Conservation (phyloP, 2,329 filamentous ascomycete species). For the Cytospora piceicola region DNA sequence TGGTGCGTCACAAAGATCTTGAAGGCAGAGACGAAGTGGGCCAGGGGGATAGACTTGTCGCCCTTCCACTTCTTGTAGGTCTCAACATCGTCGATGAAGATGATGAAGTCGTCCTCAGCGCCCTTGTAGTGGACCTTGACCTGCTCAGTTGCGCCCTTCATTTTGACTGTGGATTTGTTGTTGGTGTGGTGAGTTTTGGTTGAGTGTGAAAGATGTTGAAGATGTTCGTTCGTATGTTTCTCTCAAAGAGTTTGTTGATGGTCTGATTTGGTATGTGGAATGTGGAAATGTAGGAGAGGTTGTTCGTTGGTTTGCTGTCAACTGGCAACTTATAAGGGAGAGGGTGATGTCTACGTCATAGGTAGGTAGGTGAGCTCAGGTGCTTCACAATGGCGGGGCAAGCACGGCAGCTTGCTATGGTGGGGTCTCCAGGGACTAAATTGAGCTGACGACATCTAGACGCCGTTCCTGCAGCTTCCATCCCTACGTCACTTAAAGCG, state of each 20-base stretch:
- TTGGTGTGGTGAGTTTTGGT: conserved; percentile 20
- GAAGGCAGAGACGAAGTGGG: conserved; percentile 84
- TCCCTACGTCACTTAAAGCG: conserved; percentile 28
- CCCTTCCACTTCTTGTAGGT: conserved; percentile 79
- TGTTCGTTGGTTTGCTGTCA: background rate
- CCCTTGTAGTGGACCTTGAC: conserved; percentile 89
- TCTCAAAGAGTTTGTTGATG: conserved; percentile 20
- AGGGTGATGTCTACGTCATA: conserved; percentile 31
- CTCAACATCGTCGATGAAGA: conserved; percentile 65
- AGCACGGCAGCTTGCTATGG: conserved; percentile 17
- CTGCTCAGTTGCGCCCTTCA: conserved; percentile 64
- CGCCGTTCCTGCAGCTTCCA: conserved; percentile 27
- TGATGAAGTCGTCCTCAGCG: conserved; percentile 59
- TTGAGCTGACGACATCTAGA: conserved; percentile 7
- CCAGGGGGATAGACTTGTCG: conserved; percentile 72
- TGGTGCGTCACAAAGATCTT: conserved; percentile 89
- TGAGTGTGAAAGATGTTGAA: conserved; percentile 27
- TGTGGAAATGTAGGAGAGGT: conserved; percentile 5
- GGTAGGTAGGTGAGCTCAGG: background rate
- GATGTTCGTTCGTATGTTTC: conserved; percentile 16
- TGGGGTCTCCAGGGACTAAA: conserved; percentile 8
- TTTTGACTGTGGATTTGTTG: conserved; percentile 24
- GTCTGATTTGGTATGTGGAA: conserved; percentile 5
- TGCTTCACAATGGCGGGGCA: conserved; percentile 24
- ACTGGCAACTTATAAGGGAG: conserved; percentile 25